phyloP scores from a whole-genome alignment of 2,329 filamentous ascomycete species.

The Trichoderma simmonsii region DNA sequence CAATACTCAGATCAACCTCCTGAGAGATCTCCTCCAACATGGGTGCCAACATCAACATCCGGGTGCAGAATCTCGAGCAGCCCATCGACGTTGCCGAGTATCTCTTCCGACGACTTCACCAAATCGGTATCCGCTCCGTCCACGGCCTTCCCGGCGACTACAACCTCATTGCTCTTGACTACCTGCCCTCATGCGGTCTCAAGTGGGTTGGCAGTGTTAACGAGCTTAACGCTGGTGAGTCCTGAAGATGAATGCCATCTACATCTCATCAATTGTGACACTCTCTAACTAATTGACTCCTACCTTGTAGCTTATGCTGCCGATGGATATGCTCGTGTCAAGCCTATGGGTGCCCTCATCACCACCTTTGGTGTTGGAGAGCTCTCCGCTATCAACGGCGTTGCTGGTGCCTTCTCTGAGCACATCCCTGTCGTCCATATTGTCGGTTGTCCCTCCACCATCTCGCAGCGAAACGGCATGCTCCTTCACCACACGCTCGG shows the following conservation, averaged over 20 bases:
- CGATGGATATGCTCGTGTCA: conserved; percentile 75
- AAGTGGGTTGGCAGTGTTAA: conserved; percentile 69
- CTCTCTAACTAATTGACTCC: conserved; percentile 22
- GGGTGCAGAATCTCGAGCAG: conserved; percentile 43
- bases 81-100: conserved; percentile 64
- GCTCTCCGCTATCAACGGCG: conserved; percentile 69
- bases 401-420: conserved; percentile 73
- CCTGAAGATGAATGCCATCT: neutral
- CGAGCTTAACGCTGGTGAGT: conserved; percentile 67
- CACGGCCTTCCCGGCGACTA: conserved; percentile 72
- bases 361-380: conserved; percentile 76
- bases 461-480: conserved; percentile 47
- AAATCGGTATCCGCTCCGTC: conserved; percentile 62
- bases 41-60: conserved; percentile 34
- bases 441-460: conserved; percentile 51
- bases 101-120: conserved; percentile 61
- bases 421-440: conserved; percentile 70
- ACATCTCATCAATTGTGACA: neutral
- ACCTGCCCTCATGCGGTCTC: conserved; percentile 55
- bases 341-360: conserved; percentile 65
- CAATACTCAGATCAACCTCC: neutral
- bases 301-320: conserved; percentile 62
- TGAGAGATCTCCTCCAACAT: conserved; percentile 17
- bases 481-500: conserved; percentile 66
- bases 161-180: conserved; percentile 67